These are phyloP conservation scores for Podospora fimiseda DNA, from an alignment of 495 filamentous ascomycete species.

Conservation along the genomic window DNA sequence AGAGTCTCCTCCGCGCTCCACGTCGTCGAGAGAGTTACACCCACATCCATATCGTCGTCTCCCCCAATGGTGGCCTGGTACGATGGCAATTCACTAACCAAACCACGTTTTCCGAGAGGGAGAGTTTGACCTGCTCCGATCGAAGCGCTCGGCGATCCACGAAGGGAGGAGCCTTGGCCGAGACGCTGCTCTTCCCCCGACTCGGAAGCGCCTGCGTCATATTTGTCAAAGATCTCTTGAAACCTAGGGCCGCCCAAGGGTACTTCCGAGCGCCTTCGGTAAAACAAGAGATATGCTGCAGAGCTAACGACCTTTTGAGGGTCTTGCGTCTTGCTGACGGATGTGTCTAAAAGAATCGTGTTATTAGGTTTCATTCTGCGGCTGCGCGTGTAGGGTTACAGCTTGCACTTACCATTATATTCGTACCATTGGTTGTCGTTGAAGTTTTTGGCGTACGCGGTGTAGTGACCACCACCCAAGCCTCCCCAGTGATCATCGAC, in stretches of 20 bases:
- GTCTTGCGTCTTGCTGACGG: constrained; percentile 49
- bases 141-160: constrained; percentile 80
- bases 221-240: constrained; percentile 58
- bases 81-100: constrained; percentile 23
- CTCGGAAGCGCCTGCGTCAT: constrained; percentile 35
- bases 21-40: background rate
- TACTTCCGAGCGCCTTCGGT: constrained; percentile 70
- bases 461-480: constrained; percentile 91
- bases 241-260: constrained; percentile 73
- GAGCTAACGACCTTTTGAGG: constrained; percentile 53
- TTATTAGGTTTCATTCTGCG: constrained; percentile 2
- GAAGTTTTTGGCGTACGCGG: constrained; percentile 87
- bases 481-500: constrained; percentile 94
- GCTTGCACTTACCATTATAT: constrained; percentile 78
- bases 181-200: constrained; percentile 81
- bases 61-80: constrained; percentile 11
- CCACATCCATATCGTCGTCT: constrained; percentile 16
- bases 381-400: background rate
- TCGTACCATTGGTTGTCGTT: constrained; percentile 82
- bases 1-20: constrained; percentile 18
- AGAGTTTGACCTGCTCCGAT: constrained; percentile 67
- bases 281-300: constrained; percentile 90
- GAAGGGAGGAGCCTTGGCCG: constrained; percentile 73
- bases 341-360: constrained; percentile 52
- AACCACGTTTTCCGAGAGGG: constrained; percentile 60